phyloP scores from a whole-genome alignment of 225 moss, liverwort and hornwort species.

The Bryum argenteum region DNA sequence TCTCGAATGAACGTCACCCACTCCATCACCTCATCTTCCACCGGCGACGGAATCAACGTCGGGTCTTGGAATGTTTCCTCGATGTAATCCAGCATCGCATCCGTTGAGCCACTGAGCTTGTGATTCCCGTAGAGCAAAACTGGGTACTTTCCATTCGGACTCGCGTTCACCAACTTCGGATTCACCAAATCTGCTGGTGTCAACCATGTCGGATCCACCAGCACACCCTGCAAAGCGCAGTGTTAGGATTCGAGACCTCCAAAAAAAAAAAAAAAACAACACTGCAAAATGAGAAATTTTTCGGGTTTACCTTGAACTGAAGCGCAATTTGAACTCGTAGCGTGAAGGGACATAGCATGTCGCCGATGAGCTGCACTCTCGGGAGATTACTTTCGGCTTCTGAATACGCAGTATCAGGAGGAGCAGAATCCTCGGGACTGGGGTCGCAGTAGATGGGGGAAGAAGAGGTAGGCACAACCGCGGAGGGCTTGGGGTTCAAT shows the following conservation, averaged over 20 bases:
- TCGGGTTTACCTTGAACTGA: conserved; percentile 51
- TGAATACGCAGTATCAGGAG: conserved; percentile 30
- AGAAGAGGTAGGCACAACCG: conserved; percentile 60
- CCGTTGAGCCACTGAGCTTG: conserved; percentile 74
- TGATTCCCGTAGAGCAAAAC: conserved; percentile 69
- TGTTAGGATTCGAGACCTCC: neutral
- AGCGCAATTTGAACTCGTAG: conserved; percentile 60
- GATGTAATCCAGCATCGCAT: conserved; percentile 81
- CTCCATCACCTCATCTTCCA: conserved; percentile 63
- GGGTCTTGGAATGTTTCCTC: conserved; percentile 72
- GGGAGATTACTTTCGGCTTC: conserved; percentile 56
- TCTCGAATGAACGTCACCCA: conserved; percentile 81
- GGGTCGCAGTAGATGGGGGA: conserved; percentile 57
- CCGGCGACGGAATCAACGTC: conserved; percentile 62
- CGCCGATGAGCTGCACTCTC: conserved; percentile 62
- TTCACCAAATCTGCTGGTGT: conserved; percentile 51
- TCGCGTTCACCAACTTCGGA: conserved; percentile 47
- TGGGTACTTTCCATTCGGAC: conserved; percentile 51
- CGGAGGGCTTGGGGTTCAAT: conserved; percentile 56
- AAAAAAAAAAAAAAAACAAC: no score
- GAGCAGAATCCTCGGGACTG: conserved; percentile 31
- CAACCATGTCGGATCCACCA: conserved; percentile 51
- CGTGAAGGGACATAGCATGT: conserved; percentile 62
- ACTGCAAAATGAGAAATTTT: no score
- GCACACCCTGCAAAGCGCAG: conserved; percentile 33